Evolutionary conservation across 257 asterid genomes (phyloP).

Genomic region (Jasminum sambac): DNA sequence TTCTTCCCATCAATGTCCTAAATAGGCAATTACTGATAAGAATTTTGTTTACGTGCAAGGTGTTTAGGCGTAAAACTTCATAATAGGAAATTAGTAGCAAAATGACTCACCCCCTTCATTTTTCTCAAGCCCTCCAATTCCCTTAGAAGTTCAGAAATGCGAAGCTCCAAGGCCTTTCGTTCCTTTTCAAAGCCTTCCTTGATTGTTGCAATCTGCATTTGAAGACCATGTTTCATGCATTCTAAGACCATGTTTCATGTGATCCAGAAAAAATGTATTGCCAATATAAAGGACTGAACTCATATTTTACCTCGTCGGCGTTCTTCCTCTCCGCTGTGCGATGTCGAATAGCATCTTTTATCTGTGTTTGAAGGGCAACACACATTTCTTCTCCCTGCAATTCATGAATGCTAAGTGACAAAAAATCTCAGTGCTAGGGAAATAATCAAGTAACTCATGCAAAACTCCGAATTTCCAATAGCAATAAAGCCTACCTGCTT

Average conservation of each 20-base stretch:
- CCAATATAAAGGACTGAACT: conserved; percentile 17
- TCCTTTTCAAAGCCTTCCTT: conserved; percentile 70
- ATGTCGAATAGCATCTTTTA: too few species aligned
- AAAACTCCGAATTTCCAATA: too few species aligned
- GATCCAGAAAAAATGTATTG: conserved; percentile 15
- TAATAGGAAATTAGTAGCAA: conserved; percentile 1
- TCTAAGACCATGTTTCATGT: conserved; percentile 12
- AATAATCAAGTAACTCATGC: too few species aligned
- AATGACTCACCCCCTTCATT: conserved; percentile 81
- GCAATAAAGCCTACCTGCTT: too few species aligned
- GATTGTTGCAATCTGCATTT: conserved; percentile 51
- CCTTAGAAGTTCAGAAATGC: conserved; percentile 67
- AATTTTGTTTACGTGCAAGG: conserved; percentile 10
- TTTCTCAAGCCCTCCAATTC: conserved; percentile 93
- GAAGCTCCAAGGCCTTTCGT: conserved; percentile 51
- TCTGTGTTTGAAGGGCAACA: too few species aligned
- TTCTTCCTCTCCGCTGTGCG: conserved; percentile 69
- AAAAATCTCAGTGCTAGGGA: too few species aligned
- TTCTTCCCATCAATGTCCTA: conserved; percentile 94
- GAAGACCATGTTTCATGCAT: conserved; percentile 21
- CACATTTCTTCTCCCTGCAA: too few species aligned
- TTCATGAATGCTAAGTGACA: too few species aligned
- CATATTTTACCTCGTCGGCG: conserved; percentile 51
- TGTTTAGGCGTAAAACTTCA: neutral
- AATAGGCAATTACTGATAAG: conserved; percentile 20